Evolutionary conservation across 306 rosid species (phyloP).

Genomic region (Sphenostylis stenocarpa): DNA sequence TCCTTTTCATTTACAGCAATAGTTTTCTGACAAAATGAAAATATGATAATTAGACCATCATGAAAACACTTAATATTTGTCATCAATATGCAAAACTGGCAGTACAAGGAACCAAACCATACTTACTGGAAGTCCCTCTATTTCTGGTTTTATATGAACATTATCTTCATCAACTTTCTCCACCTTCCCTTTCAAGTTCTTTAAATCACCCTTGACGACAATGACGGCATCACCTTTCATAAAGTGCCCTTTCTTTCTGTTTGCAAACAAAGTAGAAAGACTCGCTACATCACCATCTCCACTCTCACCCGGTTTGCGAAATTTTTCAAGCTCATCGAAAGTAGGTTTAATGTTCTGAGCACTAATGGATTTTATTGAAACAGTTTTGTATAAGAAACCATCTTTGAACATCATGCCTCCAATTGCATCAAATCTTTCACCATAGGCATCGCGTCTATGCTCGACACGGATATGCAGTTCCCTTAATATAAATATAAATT

Average conservation of each 20-base stretch:
- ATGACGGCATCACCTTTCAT: slow-evolving; percentile 97
- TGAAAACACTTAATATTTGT: slow-evolving; percentile 14
- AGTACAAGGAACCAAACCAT: slow-evolving; percentile 16
- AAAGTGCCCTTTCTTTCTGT: slow-evolving; percentile 96
- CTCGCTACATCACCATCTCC: slow-evolving; percentile 88
- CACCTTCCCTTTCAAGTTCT: slow-evolving; percentile 93
- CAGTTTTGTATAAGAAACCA: slow-evolving; percentile 87
- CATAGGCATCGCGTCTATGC: slow-evolving; percentile 84
- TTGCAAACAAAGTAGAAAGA: slow-evolving; percentile 83
- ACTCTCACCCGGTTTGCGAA: slow-evolving; percentile 87
- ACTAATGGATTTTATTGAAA: slow-evolving; percentile 86
- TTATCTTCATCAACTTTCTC: slow-evolving; percentile 95
- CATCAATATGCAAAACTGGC: neutral
- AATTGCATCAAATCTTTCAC: slow-evolving; percentile 85
- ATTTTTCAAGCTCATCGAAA: slow-evolving; percentile 93
- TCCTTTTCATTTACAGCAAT: slow-evolving; percentile 86
- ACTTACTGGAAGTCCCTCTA: slow-evolving; percentile 89
- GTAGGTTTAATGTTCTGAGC: slow-evolving; percentile 81
- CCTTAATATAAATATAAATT: slow-evolving; percentile 50
- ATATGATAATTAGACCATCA: slow-evolving; percentile 8
- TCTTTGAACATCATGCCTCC: slow-evolving; percentile 95
- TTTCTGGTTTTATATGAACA: slow-evolving; percentile 89
- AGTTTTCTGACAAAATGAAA: slow-evolving; percentile 54
- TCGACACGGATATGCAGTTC: slow-evolving; percentile 92
- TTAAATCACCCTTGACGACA: slow-evolving; percentile 86